Conservation (phyloP, 1,284 basidiomycete genomes). For the Vanrija sp. region DNA sequence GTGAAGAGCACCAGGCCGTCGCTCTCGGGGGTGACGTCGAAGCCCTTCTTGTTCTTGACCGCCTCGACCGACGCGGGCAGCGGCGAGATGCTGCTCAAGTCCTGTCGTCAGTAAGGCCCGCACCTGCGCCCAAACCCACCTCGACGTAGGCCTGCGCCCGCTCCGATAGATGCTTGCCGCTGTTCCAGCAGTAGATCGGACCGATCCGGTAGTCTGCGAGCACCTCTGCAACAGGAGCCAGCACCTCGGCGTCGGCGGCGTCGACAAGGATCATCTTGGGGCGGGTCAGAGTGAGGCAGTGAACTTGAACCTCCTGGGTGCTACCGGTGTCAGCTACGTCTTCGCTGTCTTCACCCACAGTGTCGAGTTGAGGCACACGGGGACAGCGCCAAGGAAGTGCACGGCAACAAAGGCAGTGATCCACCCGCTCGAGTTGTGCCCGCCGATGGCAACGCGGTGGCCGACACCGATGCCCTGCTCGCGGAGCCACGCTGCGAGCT, state of each 20-base stretch:
- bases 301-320: constrained; percentile 18
- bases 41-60: constrained; percentile 5
- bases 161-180: neutral
- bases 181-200: constrained; percentile 10
- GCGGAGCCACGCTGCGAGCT: constrained; percentile 33
- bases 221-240: constrained; percentile 10
- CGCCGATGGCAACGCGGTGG: constrained; percentile 35
- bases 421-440: constrained; percentile 35
- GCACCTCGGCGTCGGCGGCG: constrained; percentile 22
- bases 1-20: constrained; percentile 45
- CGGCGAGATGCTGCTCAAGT: neutral
- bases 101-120: neutral
- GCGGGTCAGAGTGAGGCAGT: constrained; percentile 27
- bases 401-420: constrained; percentile 32
- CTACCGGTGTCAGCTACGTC: neutral
- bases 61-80: constrained; percentile 5
- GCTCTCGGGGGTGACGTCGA: constrained; percentile 23
- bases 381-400: constrained; percentile 38
- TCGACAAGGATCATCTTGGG: constrained; percentile 36
- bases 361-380: constrained; percentile 39
- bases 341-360: constrained; percentile 25
- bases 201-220: constrained; percentile 3
- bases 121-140: neutral
- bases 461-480: constrained; percentile 28
- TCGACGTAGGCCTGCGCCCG: neutral